phyloP scores from a whole-genome alignment of 2,329 filamentous ascomycete genomes.

The Cercospora sojina region DNA sequence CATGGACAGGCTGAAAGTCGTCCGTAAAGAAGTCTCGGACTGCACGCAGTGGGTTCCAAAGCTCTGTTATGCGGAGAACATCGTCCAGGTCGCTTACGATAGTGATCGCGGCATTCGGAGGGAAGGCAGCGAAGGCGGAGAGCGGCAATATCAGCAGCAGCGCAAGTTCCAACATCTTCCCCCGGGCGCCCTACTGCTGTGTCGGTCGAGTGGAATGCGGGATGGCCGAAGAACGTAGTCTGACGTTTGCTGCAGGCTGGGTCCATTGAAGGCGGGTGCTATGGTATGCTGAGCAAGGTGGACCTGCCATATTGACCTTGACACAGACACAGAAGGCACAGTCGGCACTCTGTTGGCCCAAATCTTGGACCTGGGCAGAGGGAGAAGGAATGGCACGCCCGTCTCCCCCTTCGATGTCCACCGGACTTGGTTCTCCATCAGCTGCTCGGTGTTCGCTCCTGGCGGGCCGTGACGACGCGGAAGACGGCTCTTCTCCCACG shows the following conservation, averaged over 20 bases:
- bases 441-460: no score
- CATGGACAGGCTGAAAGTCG: conserved; percentile 23
- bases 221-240: neutral
- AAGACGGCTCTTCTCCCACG: neutral
- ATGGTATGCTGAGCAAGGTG: neutral
- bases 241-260: neutral
- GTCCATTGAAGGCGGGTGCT: neutral
- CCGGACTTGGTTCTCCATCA: no score
- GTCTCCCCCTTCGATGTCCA: no score
- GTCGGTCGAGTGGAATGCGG: neutral
- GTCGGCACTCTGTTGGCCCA: no score
- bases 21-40: conserved; percentile 20
- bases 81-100: conserved; percentile 34
- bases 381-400: no score
- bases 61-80: conserved; percentile 26
- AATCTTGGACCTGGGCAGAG: no score
- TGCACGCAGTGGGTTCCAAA: conserved; percentile 27
- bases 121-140: neutral
- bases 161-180: neutral
- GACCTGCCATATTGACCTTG: neutral
- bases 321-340: neutral
- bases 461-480: no score
- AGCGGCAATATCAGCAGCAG: neutral
- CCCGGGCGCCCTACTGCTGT: neutral
- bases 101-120: conserved; percentile 16